phyloP scores from a whole-genome alignment of 2,329 filamentous ascomycete species.

The Colletotrichum eleusines region DNA sequence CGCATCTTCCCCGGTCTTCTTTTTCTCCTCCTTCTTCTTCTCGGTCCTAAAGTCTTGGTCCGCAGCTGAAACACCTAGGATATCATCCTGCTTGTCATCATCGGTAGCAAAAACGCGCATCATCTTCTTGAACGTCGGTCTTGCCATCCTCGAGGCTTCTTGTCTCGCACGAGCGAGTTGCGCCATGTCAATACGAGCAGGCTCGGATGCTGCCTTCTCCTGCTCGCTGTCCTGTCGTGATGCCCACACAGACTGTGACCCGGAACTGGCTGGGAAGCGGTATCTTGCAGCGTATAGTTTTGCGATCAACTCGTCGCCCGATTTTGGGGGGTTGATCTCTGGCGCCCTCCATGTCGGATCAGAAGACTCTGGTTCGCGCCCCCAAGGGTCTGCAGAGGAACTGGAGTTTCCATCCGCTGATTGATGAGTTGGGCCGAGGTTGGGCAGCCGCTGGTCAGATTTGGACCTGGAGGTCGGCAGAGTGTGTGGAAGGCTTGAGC shows the following conservation, averaged over 20 bases:
- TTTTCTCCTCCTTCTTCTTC: background rate
- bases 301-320: slow-evolving; percentile 40
- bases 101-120: slow-evolving; percentile 36
- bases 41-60: background rate
- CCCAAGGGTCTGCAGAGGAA: slow-evolving; percentile 31
- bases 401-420: slow-evolving; percentile 41
- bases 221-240: slow-evolving; percentile 30
- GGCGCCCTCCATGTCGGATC: slow-evolving; percentile 57
- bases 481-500: slow-evolving; percentile 16
- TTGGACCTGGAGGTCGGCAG: background rate
- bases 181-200: slow-evolving; percentile 20
- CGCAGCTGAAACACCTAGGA: slow-evolving; percentile 43
- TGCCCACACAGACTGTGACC: slow-evolving; percentile 40
- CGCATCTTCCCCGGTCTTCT: background rate
- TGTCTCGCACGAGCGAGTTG: slow-evolving; percentile 23
- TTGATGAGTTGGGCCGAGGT: slow-evolving; percentile 43
- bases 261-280: slow-evolving; percentile 28
- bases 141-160: slow-evolving; percentile 21
- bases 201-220: slow-evolving; percentile 12
- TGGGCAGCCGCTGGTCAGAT: slow-evolving; percentile 40
- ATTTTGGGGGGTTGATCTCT: slow-evolving; percentile 47
- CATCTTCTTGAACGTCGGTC: slow-evolving; percentile 30
- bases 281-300: slow-evolving; percentile 28
- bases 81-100: slow-evolving; percentile 49
- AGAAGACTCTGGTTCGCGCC: slow-evolving; percentile 41